Evolutionary conservation across 495 filamentous ascomycete species (phyloP), one percentile per base, ranked within the genome.

Genomic region (Ascodesmis nigricans): DNA sequence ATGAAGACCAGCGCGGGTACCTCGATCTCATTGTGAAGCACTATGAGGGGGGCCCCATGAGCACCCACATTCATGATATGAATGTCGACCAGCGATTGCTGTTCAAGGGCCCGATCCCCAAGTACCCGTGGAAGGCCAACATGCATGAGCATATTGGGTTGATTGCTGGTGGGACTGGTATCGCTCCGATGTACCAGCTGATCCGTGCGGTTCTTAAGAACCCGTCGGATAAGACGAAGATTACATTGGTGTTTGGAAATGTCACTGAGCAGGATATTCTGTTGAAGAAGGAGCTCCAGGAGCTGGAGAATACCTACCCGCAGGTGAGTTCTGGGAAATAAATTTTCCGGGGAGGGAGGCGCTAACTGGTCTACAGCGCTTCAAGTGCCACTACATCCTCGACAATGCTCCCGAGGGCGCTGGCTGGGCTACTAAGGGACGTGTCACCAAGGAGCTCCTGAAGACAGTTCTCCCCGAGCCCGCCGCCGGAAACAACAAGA

Each of bases 131-230:
- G 82, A 50, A 66, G 25, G 45, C 77, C 41, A 97, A 97, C 64
- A 93, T 91, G 72, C 87, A 95, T 60, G 59, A 76, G 21, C 83
- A 93, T 59, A 73, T 97, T 53, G 71, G 66, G n/a, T 61, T 95
- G 52, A 69, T 97, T 44, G 82, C 87, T 6, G 87, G 90, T 48
- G 87, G 87, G 43, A 95, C 87, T 3, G 87, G 87, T 33, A 91
- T 95, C 50, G 84, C 84, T 21, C 87, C 87, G 20, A 65, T 69
- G 62, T 92, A 74, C 62, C 87, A 97, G 66, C 68, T 97, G 21
- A 58, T 64, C 33, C 66, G 76, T 13, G 62, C 73, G 31, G 91
- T 95, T 61, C 87, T 91, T 71, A 77, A 72, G 58, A 91, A 92
- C 66, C 84, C 84, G 27, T 71, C 83, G 18, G 84, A 92, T 62